These are phyloP conservation scores for Schizophyllum amplum DNA, from an alignment of 1,284 basidiomycete genomes.

Conservation along the genomic window DNA sequence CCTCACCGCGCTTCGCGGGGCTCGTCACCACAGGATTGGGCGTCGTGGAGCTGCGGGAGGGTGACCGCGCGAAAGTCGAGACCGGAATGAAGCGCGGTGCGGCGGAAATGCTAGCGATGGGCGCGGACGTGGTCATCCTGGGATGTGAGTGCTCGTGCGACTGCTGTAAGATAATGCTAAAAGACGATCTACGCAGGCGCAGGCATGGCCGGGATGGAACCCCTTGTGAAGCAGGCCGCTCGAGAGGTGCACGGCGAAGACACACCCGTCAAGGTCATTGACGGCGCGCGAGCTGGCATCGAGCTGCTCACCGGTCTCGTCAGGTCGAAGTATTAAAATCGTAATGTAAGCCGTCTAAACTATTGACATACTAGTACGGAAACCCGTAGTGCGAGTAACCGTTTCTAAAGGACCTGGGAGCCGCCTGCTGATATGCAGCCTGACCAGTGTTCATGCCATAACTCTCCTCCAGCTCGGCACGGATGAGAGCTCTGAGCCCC, in stretches of 20 bases:
- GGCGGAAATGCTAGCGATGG: slow-evolving; percentile 18
- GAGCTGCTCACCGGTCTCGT: slow-evolving; percentile 24
- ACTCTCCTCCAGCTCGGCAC: no score
- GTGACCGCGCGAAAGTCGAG: slow-evolving; percentile 20
- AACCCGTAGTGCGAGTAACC: no score
- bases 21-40: slow-evolving; percentile 22
- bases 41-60: slow-evolving; percentile 25
- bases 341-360: background rate
- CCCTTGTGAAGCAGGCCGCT: slow-evolving; percentile 21
- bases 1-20: slow-evolving; percentile 25
- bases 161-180: background rate
- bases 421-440: no score
- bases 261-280: slow-evolving; percentile 22
- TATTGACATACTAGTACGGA: no score
- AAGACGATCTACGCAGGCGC: background rate
- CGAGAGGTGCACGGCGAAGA: slow-evolving; percentile 7
- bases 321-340: slow-evolving; percentile 11
- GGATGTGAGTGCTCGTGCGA: slow-evolving; percentile 23
- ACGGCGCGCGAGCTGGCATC: slow-evolving; percentile 29
- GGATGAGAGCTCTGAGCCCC: no score
- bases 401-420: no score
- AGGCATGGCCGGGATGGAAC: slow-evolving; percentile 30
- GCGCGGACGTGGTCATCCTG: slow-evolving; percentile 26
- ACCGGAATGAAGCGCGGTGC: slow-evolving; percentile 21
- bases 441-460: no score